Evolutionary conservation across 2,329 filamentous ascomycete genomes (phyloP).

Genomic region (Arthroderma sp.): DNA sequence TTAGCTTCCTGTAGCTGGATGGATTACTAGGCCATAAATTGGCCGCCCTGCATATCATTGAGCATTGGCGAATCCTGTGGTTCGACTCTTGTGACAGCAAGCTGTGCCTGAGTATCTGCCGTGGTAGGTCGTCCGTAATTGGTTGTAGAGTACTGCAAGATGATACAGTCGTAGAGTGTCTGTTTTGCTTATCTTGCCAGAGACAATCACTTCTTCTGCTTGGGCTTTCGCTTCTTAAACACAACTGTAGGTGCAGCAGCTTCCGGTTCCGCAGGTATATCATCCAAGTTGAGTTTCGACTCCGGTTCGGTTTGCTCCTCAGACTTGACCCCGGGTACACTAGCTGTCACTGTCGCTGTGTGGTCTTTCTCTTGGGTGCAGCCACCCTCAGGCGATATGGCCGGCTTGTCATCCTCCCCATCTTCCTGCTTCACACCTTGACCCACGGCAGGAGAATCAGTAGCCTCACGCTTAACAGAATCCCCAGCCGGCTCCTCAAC

Average conservation of each 20-base stretch:
- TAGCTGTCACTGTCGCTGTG: neutral
- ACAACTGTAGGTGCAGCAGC: slow-evolving; percentile 20
- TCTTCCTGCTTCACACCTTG: slow-evolving; percentile 5
- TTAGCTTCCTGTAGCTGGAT: too few species aligned
- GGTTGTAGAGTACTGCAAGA: too few species aligned
- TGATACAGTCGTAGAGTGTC: too few species aligned
- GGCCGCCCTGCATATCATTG: too few species aligned
- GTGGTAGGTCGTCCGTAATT: too few species aligned
- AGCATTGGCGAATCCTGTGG: too few species aligned
- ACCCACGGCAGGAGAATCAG: slow-evolving; percentile 2
- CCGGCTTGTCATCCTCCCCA: neutral
- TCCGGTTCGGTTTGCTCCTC: neutral
- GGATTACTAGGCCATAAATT: too few species aligned
- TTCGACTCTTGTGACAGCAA: too few species aligned
- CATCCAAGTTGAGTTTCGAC: neutral
- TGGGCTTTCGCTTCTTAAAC: slow-evolving; percentile 39
- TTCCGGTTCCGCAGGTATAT: neutral
- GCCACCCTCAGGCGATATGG: neutral
- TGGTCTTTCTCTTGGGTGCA: neutral
- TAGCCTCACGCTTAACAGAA: neutral
- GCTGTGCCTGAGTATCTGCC: too few species aligned
- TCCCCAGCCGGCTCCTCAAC: slow-evolving; percentile 5
- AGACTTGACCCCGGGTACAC: neutral
- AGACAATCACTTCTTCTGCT: slow-evolving; percentile 26
- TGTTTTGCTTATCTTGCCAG: neutral